These are phyloP conservation scores for Tricholoma bakamatsutake DNA, from an alignment of 768 basidiomycete genomes.

Conservation along the genomic window DNA sequence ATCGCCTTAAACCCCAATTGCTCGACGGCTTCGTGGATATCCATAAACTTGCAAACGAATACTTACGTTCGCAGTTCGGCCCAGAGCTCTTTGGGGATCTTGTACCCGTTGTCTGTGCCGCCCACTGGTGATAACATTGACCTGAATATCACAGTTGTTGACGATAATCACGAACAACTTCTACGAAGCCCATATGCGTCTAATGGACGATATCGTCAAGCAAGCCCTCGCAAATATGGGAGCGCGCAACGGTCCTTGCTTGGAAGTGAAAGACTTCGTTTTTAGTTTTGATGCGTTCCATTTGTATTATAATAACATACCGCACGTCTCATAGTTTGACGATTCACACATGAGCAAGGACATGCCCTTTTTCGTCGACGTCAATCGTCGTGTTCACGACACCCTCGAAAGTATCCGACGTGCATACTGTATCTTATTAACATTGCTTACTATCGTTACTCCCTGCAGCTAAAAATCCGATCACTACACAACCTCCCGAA, in stretches of 20 bases:
- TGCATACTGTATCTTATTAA: background rate
- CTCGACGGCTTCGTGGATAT: slow-evolving; percentile 10
- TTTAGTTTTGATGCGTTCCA: slow-evolving; percentile 11
- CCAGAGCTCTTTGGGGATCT: slow-evolving; percentile 3
- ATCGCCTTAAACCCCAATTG: background rate
- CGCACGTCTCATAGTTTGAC: background rate
- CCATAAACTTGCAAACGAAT: slow-evolving; percentile 10
- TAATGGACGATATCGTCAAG: slow-evolving; percentile 11
- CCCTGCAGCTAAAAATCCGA: background rate
- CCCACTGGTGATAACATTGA: background rate
- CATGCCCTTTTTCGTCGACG: background rate
- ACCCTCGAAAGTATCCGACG: slow-evolving; percentile 1
- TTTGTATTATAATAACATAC: background rate
- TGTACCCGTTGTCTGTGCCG: slow-evolving; percentile 4
- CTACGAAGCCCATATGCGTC: slow-evolving; percentile 12
- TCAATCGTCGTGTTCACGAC: background rate
- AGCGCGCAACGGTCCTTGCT: slow-evolving; percentile 2
- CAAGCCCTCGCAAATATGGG: slow-evolving; percentile 11
- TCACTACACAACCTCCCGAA: background rate
- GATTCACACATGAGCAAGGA: slow-evolving; percentile 8
- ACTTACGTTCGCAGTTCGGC: slow-evolving; percentile 9
- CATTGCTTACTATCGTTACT: background rate
- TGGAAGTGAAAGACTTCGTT: slow-evolving; percentile 13
- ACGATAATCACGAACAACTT: slow-evolving; percentile 13
- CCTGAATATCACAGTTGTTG: slow-evolving; percentile 5